These are phyloP conservation scores for Physcomitrellopsis africana DNA, from an alignment of 225 moss, liverwort and hornwort species.

Conservation along the genomic window DNA sequence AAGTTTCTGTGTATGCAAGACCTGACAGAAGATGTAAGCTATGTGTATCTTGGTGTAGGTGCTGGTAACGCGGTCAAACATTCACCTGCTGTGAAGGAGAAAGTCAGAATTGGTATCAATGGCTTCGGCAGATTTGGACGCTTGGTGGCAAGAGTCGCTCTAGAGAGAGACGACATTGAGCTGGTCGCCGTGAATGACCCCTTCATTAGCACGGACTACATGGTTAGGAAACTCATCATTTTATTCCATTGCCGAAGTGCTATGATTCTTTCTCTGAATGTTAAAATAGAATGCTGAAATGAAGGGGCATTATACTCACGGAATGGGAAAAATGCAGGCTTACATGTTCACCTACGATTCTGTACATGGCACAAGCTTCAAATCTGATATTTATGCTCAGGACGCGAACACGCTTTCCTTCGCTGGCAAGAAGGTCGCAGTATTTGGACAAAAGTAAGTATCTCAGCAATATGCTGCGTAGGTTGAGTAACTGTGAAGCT, in stretches of 20 bases:
- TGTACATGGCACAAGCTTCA: constrained; percentile 63
- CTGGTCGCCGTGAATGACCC: constrained; percentile 69
- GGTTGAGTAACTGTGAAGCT: not conserved
- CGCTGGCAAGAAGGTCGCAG: constrained; percentile 54
- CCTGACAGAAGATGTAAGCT: not conserved
- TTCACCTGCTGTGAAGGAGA: constrained; percentile 25
- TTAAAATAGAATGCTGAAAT: too few relatives aligned
- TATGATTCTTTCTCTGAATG: too few relatives aligned
- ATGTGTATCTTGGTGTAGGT: not conserved
- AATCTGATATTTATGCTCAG: constrained; percentile 66
- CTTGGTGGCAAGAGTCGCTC: constrained; percentile 46
- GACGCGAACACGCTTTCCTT: constrained; percentile 71
- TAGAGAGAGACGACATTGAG: constrained; percentile 60
- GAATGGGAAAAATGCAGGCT: constrained; percentile 42
- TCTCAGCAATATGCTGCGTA: not conserved
- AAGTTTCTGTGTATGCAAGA: not conserved
- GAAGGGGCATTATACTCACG: not conserved
- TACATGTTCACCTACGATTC: constrained; percentile 94
- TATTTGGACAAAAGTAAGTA: constrained; percentile 54
- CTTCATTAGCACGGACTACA: constrained; percentile 63
- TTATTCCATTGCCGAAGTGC: not conserved
- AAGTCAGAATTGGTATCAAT: constrained; percentile 50
- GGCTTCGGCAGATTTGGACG: constrained; percentile 69
- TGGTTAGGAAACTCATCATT: constrained; percentile 24
- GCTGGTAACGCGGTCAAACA: constrained; percentile 12